Base-by-base conservation (phyloP, 2,329 filamentous ascomycete species). In the Didymella arachidicola region DNA sequence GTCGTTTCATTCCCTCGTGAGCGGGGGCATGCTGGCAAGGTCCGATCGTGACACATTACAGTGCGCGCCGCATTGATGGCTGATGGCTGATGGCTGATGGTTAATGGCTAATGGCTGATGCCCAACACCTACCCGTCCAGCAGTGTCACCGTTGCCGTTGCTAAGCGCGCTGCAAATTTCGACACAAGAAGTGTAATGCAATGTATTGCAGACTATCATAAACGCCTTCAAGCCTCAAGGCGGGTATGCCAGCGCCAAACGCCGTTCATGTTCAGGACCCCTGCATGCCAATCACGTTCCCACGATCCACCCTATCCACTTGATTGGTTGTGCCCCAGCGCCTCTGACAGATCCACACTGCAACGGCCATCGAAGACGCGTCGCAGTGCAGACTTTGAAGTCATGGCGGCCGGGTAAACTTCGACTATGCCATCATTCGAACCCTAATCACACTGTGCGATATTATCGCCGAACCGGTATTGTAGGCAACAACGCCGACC, bases 301-400 rank as follows among this genome's bases (percentile, higher is more conserved):
- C 57, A 54, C 60, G 51, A 18, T 57, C 63, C 60, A 53, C 47
- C 58, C 53, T 50, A 12, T 19, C 62, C 59, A 22, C 45, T 42
- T 58, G 57, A 76, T 75, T 76, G 70, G 73, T 57, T 63, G 26
- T 46, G 30, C 45, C 56, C 34, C 56, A 59, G 65, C 72, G 71
- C 72, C 67, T 66, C 63, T 52, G 60, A 61, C 51, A 39, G 49
- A 36, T 55, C 58, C 65, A 63, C 62, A 67, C 64, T 65, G 56
- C 64, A 63, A 55, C 62, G 53, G 49, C 57, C 54, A 50, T 43
- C 36, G 39, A 36, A 58, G 29, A 51, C 53, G 51, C 55, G 53
- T 65, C 62, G 62, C 63, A 56, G 62, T 60, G 60, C 59, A 61
- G 26, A 55, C 29, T 29, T 55, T n/a, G 47, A 57, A 45, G 51